These are phyloP conservation scores for Boletus vermiculosoides DNA, from an alignment of 768 basidiomycete genomes.

Conservation along the genomic window DNA sequence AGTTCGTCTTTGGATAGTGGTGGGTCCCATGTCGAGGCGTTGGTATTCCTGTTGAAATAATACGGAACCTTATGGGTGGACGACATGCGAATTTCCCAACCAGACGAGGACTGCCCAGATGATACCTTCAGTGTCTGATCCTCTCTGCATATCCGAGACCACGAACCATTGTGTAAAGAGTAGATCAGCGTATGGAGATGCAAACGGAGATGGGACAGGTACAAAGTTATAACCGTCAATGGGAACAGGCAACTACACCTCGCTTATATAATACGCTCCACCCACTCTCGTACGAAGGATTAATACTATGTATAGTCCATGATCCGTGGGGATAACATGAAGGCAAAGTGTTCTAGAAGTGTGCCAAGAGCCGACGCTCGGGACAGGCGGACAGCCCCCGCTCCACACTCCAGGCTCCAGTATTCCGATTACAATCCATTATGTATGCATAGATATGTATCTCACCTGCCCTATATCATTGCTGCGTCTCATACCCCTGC, in stretches of 20 bases:
- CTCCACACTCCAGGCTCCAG: neutral
- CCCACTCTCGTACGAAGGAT: neutral
- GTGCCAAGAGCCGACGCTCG: neutral
- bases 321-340: neutral
- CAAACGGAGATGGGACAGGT: neutral
- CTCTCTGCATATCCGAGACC: neutral
- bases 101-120: constrained; percentile 19
- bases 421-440: constrained; percentile 16
- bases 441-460: constrained; percentile 17
- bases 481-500: constrained; percentile 55
- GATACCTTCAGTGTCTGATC: constrained; percentile 8
- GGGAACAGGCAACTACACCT: too few species aligned
- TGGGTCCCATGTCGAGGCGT: constrained; percentile 76
- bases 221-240: neutral
- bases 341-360: neutral
- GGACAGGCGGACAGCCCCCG: neutral
- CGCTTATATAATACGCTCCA: constrained; percentile 16
- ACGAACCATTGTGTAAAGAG: constrained; percentile 24
- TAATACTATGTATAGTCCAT: too few species aligned
- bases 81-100: constrained; percentile 90
- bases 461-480: constrained; percentile 11
- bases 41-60: constrained; percentile 76
- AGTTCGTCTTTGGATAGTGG: constrained; percentile 66
- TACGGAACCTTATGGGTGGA: constrained; percentile 76
- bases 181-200: constrained; percentile 13